Evolutionary conservation across 352 stramenopile genomes (phyloP).

Genomic region (Peronospora farinosa): DNA sequence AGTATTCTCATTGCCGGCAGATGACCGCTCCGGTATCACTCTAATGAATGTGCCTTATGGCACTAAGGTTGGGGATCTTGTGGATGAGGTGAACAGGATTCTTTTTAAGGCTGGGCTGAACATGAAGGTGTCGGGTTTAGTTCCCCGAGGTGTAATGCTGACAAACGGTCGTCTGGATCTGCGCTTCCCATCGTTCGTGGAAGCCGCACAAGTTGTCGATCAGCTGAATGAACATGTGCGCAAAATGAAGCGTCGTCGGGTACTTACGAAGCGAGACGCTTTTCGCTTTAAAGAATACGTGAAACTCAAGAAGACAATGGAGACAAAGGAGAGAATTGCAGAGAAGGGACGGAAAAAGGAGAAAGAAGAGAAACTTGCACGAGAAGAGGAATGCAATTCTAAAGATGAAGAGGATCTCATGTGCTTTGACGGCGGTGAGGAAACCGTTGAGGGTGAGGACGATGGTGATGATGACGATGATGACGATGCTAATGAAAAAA

Average conservation of each 20-base stretch:
- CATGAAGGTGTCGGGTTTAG: constrained; percentile 45
- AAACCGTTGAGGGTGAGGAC: constrained; percentile 6
- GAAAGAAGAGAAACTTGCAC: constrained; percentile 15
- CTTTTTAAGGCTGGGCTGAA: constrained; percentile 39
- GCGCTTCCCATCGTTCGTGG: constrained; percentile 56
- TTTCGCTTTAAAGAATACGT: constrained; percentile 32
- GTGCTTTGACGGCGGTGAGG: constrained; percentile 24
- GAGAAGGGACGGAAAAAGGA: constrained; percentile 13
- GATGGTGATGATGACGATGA: constrained; percentile 12
- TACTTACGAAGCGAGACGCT: constrained; percentile 39
- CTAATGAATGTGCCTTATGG: constrained; percentile 78
- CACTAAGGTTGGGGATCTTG: constrained; percentile 48
- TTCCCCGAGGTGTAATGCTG: constrained; percentile 59
- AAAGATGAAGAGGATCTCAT: constrained; percentile 23
- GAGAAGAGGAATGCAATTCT: constrained; percentile 25
- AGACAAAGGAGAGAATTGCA: constrained; percentile 20
- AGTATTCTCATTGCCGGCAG: constrained; percentile 55
- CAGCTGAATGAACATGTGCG: constrained; percentile 48
- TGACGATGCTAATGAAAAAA: constrained; percentile 26
- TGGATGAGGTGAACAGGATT: constrained; percentile 56
- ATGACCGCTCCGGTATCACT: constrained; percentile 49
- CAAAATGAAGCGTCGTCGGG: constrained; percentile 48
- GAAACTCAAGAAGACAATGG: constrained; percentile 38
- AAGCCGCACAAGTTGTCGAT: constrained; percentile 70
- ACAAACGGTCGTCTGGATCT: constrained; percentile 77